Conservation (phyloP, 2,329 filamentous ascomycete species). For the Alternaria metachromatica region DNA sequence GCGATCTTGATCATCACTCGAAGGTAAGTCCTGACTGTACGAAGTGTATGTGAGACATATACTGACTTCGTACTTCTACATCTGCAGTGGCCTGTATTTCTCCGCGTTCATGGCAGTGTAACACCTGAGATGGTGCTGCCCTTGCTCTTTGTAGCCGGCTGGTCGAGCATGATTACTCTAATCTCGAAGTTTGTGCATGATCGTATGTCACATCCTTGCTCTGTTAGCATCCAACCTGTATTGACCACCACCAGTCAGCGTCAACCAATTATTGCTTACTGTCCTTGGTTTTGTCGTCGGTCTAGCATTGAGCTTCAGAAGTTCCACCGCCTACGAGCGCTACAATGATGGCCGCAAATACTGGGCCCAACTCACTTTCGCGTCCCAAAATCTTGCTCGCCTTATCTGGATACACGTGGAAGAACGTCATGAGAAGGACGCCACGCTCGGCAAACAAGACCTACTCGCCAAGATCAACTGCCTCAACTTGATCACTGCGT, state of each 20-base stretch:
- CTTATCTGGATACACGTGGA: conserved; percentile 81
- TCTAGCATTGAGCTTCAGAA: conserved; percentile 76
- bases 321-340: conserved; percentile 77
- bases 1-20: conserved; percentile 73
- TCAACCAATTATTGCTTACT: conserved; percentile 72
- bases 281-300: conserved; percentile 82
- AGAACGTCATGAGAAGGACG: conserved; percentile 60
- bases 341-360: conserved; percentile 65
- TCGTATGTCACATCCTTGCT: conserved; percentile 17
- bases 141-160: conserved; percentile 66
- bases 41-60: not conserved
- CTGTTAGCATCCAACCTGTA: not conserved
- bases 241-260: conserved; percentile 53
- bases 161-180: conserved; percentile 70
- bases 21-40: conserved; percentile 49
- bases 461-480: conserved; percentile 68
- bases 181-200: conserved; percentile 51
- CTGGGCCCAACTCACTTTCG: conserved; percentile 66
- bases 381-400: conserved; percentile 66
- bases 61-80: not conserved
- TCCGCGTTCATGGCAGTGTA: conserved; percentile 77
- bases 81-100: conserved; percentile 67
- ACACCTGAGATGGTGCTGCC: conserved; percentile 76
- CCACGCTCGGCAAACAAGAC: conserved; percentile 65
- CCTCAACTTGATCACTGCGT: conserved; percentile 79